phyloP scores from a whole-genome alignment of 345 rosid genomes.

The Hibiscus mutabilis region DNA sequence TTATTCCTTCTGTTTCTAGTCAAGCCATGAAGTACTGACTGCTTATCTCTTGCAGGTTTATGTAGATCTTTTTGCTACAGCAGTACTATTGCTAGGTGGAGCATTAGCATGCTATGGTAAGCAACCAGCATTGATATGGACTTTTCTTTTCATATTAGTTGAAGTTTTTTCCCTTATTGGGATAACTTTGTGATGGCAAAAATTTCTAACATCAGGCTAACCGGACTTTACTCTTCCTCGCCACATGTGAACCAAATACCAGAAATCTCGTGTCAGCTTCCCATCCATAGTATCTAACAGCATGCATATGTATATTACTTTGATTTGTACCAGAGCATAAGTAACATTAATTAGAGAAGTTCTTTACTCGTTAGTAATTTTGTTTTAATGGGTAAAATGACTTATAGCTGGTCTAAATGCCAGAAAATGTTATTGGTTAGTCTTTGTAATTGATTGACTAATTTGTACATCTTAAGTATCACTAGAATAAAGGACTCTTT shows the following conservation, averaged over 20 bases:
- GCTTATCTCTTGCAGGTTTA: slow-evolving; percentile 37
- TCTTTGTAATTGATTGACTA: background rate
- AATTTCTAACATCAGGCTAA: background rate
- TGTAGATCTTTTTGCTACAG: slow-evolving; percentile 35
- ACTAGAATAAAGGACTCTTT: background rate
- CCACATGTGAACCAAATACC: background rate
- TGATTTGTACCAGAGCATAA: background rate
- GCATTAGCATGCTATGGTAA: slow-evolving; percentile 51
- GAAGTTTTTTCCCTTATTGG: background rate
- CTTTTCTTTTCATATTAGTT: background rate
- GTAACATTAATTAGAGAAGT: slow-evolving; percentile 1
- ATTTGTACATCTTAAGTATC: background rate
- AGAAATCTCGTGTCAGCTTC: background rate
- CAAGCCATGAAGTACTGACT: background rate
- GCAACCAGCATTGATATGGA: slow-evolving; percentile 9
- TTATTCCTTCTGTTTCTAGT: background rate
- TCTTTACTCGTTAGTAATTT: background rate
- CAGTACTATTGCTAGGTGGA: slow-evolving; percentile 41
- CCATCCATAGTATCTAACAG: background rate
- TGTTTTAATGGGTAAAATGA: background rate
- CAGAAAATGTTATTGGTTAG: background rate
- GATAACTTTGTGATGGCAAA: background rate
- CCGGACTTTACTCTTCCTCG: background rate
- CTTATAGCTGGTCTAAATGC: background rate
- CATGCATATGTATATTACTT: background rate